A percentile compares a stretch with the other conserved stretches of the same genome.
Conservation (phyloP, 2,329 filamentous ascomycete genomes). For the Niveomyces coronatus region DNA sequence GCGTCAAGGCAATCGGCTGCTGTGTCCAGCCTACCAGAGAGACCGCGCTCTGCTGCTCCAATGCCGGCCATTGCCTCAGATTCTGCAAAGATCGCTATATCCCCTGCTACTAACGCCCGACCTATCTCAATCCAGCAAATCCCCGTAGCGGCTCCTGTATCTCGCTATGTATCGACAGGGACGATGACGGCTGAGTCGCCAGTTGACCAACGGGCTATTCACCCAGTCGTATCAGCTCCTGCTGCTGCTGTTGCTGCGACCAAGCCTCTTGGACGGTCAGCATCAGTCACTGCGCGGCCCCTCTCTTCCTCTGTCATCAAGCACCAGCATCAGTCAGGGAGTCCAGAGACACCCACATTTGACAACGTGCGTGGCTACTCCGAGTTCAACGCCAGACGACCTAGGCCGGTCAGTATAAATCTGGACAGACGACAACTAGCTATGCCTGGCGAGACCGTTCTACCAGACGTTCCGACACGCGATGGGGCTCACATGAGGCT, state of each 20-base stretch:
- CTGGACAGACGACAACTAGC: constrained; percentile 39
- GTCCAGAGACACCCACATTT: constrained; percentile 5
- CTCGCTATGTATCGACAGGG: constrained; percentile 47
- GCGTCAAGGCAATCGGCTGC: constrained; percentile 3
- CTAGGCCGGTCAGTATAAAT: constrained; percentile 72
- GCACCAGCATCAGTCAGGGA: background rate
- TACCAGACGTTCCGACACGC: background rate
- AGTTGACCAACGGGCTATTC: constrained; percentile 41
- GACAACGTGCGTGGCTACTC: constrained; percentile 9
- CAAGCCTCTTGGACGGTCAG: constrained; percentile 4
- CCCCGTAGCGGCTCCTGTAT: constrained; percentile 4
- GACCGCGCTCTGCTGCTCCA: constrained; percentile 19
- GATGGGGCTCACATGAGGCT: background rate
- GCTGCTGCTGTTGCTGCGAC: too few species aligned
- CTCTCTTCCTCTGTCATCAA: background rate
- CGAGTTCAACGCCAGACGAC: constrained; percentile 32
- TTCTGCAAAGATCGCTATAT: constrained; percentile 19
- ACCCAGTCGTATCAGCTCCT: constrained; percentile 21
- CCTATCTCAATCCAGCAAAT: constrained; percentile 17
- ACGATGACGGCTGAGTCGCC: constrained; percentile 65
- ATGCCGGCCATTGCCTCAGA: constrained; percentile 14
- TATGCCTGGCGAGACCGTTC: constrained; percentile 35
- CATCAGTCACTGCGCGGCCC: constrained; percentile 1
- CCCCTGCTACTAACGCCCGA: constrained; percentile 22
- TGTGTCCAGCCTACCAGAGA: background rate